Evolutionary conservation across 2,329 filamentous ascomycete species (phyloP).

Genomic region (Dactylellina haptotyla): DNA sequence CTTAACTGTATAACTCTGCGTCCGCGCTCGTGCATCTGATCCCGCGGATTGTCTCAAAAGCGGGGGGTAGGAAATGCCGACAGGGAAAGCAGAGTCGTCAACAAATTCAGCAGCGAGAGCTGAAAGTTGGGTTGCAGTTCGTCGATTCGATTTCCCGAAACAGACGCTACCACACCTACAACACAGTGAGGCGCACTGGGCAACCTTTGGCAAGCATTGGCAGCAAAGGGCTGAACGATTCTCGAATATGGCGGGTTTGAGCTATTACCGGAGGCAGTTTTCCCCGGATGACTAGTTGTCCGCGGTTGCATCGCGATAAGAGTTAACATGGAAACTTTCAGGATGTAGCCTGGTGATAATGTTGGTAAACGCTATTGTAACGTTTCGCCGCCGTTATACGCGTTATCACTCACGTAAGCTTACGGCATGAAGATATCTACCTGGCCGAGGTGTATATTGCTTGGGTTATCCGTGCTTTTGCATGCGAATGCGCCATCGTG

Average conservation of each 20-base stretch:
- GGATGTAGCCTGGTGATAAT: not conserved
- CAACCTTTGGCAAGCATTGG: too few relatives aligned
- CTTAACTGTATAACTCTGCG: slow-evolving; percentile 2
- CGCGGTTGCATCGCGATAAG: not conserved
- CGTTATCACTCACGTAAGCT: slow-evolving; percentile 1
- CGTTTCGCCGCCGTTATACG: not conserved
- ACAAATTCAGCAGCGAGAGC: not conserved
- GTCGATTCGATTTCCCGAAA: slow-evolving; percentile 1
- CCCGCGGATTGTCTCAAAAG: not conserved
- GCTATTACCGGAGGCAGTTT: not conserved
- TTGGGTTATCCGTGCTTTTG: not conserved
- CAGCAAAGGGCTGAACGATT: too few relatives aligned
- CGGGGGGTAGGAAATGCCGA: not conserved
- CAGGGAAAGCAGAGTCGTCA: not conserved
- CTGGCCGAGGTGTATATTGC: not conserved
- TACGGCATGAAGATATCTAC: slow-evolving; percentile 4
- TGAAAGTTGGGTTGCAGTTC: not conserved
- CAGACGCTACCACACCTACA: not conserved
- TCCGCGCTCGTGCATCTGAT: not conserved
- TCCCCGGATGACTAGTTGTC: not conserved
- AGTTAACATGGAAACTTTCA: not conserved
- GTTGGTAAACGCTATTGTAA: not conserved
- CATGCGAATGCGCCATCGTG: not conserved
- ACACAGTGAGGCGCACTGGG: too few relatives aligned
- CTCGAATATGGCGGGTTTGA: too few relatives aligned